A percentile compares a stretch with the other conserved stretches of the same genome.
These are phyloP conservation scores for Lolium multiflorum DNA, from an alignment of 176 grass and related monocot species.

Conservation along the genomic window DNA sequence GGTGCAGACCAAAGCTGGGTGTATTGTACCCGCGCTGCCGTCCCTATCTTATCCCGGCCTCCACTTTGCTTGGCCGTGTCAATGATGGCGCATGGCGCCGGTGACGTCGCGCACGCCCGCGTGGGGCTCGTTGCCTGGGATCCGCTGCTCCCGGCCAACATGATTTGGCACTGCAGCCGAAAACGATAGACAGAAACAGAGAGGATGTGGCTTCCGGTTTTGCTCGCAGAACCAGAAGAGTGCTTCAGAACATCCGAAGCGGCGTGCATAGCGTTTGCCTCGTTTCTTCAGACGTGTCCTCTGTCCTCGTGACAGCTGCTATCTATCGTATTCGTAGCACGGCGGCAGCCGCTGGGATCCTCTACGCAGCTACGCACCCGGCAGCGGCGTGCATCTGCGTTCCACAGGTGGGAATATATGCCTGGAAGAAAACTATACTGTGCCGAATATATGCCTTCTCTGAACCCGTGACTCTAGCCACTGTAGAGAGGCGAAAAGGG, in stretches of 20 bases:
- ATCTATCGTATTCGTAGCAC: not conserved
- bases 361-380: not conserved
- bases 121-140: not conserved
- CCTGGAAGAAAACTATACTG: not conserved
- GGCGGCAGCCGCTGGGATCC: not conserved
- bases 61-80: not conserved
- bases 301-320: not conserved
- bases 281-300: not conserved
- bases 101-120: not conserved
- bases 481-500: too few species aligned
- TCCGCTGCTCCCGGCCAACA: not conserved
- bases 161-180: not conserved
- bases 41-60: not conserved
- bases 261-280: not conserved
- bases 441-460: not conserved
- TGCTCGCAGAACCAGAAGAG: not conserved
- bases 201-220: not conserved
- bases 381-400: not conserved
- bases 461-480: too few species aligned
- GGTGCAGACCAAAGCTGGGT: conserved; percentile 25
- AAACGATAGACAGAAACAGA: not conserved
- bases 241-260: not conserved
- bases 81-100: not conserved
- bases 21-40: not conserved
- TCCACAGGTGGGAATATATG: not conserved